Base-by-base conservation (phyloP, 108 stramenopile species). In the Cyclotella cryptica region DNA sequence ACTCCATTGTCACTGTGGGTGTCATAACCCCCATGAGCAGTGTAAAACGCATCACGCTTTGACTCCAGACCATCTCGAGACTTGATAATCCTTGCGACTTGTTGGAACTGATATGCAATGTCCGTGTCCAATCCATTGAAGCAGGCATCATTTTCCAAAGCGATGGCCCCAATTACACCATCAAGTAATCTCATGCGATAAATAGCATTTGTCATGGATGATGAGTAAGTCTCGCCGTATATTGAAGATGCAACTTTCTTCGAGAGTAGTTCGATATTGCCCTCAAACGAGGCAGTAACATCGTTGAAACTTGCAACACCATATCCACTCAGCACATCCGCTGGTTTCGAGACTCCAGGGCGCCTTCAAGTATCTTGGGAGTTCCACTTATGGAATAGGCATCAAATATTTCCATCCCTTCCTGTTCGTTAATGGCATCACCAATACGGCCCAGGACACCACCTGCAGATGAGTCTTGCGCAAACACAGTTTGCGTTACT, bases 371-470 rank as follows among this genome's bases (percentile, higher is more conserved):
- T 26, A 75, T 45, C 26, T 66, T 77, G 10, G 75, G 71, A 13
- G 58, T 77, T 22, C 81, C 81, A 19, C 18, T 41, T 58, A 83
- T 78, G 59, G 75, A 76, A 28, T 83, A 83, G 18, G 69, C 70
- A 43, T 59, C 39, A 66, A 76, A 76, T n/a, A 68, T 19, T 19
- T 77, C 69, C 41, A 58, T 47, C 4, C 71, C 66, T 46, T 57
- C 60, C 46, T 72, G 76, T 8, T 7, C 21, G 26, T 72, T 83
- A 8, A 83, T 43, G 17, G 71, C 71, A 65, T 83, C 81, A 28
- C 75, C 69, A 22, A 83, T 75, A 1, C 75, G 75, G 11, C 81
- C 81, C 0, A 83, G 65, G 15, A 83, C 81, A 22, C 81, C 81
- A 40, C 64, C 64, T 10, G 76, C 75, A 8, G 18, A 17, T 1